Base-by-base conservation (phyloP, 192 early-diverging fungal species). In the Gonapodya sp. region DNA sequence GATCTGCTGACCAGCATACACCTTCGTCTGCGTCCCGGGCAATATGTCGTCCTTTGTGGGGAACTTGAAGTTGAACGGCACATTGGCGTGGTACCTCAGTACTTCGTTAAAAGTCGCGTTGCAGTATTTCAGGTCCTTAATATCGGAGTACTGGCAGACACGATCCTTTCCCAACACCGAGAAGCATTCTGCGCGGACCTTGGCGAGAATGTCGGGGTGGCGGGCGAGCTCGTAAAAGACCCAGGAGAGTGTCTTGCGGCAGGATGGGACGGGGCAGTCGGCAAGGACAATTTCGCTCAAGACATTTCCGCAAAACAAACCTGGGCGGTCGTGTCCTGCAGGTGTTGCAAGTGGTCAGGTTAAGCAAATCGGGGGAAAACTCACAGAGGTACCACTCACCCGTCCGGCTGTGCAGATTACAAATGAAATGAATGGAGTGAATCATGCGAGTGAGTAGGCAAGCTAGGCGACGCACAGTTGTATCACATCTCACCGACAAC, bases 1-100 rank as follows among this genome's bases (percentile, higher is more conserved):
- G 30, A 77, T 33, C 8, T 33, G 75, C 75, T 77, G 75, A 8
- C 75, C 75, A 2, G 2, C 31, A 31, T 32, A 77, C 18, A 77
- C 75, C 31, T 77, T 77, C 18, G 75, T 77, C 30, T 34, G 8
- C 8, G 8, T 32, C 8, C 75, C 75, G 75, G 75, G 75, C 8
- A 77, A 33, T 14, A 77, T 33, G 75, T 18, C 34, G 75, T 77
- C 75, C 75, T 77, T 18, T 18, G 75, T 77, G 75, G 75, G 75
- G 75, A 32, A 2, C 31, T 77, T 77, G 75, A 77, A 77, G 75
- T 77, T 77, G 75, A 77, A 77, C 75, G 75, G 46, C 46, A 64
- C 46, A 24, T 64, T 64, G 46, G 8, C 24, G 46, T 64, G 46
- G 46, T 64, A 64, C 46, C 46, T 16, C 8, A 64, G 46, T 16